Percentiles rank a stretch among this genome's conserved stretches.
Conservation (phyloP, 2,329 filamentous ascomycete species). For the Fusarium nurragi region DNA sequence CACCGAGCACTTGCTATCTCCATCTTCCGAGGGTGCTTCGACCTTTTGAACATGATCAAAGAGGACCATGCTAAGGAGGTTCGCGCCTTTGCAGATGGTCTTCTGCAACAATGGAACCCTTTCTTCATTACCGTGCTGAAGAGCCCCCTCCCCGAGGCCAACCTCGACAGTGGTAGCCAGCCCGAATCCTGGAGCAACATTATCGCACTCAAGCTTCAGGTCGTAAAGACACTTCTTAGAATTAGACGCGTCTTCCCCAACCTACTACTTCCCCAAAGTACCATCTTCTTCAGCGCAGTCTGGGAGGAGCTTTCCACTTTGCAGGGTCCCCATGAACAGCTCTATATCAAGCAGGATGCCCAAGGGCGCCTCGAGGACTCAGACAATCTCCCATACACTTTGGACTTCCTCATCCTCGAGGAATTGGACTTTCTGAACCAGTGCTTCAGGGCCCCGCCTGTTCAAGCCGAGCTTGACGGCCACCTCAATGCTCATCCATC, state of each 20-base stretch:
- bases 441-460: constrained; percentile 85
- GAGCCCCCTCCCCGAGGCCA: constrained; percentile 74
- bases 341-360: constrained; percentile 86
- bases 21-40: constrained; percentile 91
- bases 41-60: constrained; percentile 95
- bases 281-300: constrained; percentile 82
- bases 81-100: constrained; percentile 87
- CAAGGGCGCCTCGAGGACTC: constrained; percentile 90
- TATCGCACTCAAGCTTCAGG: constrained; percentile 89
- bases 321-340: constrained; percentile 76
- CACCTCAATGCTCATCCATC: constrained; percentile 72
- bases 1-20: constrained; percentile 87
- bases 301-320: constrained; percentile 87
- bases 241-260: constrained; percentile 85
- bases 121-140: constrained; percentile 87
- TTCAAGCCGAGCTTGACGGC: constrained; percentile 86
- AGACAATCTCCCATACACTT: constrained; percentile 90
- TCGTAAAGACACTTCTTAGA: constrained; percentile 93
- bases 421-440: constrained; percentile 95
- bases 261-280: constrained; percentile 83
- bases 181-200: constrained; percentile 80
- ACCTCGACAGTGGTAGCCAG: constrained; percentile 54
- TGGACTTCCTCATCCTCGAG: constrained; percentile 93
- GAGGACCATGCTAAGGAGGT: constrained; percentile 89
- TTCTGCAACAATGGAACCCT: constrained; percentile 84